Evolutionary conservation across 257 asterid genomes (phyloP), one percentile per base, ranked within the genome.

Genomic region (Nicotiana sylvestris): DNA sequence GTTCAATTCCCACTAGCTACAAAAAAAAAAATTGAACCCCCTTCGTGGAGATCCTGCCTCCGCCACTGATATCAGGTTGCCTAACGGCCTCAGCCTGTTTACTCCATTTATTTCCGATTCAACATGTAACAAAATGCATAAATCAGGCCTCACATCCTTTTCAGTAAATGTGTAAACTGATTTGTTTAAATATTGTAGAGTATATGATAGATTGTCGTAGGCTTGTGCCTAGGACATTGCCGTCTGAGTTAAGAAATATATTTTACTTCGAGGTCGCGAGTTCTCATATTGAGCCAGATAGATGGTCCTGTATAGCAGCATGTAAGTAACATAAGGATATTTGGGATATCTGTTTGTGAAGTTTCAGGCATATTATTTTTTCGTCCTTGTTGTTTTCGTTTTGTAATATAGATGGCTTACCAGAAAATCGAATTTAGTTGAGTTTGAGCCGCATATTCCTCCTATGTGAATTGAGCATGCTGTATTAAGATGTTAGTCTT

Each of bases 201-300:
- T 37, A 37, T 37, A 37, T 37, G 46, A 37, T 37, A 37, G 46
- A 37, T 37, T 37, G 5, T 37, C 43, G 7, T 37, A 89, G 87
- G 98, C 94, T 0, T 95, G 98, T 67, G 92, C 96, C 0, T 95
- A 93, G 88, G 98, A 95, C 84, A 87, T 93, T 53, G 92, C 98
- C 81, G 93, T 95, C 35, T 95, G 97, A 97, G 97, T 93, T 67
- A 93, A 95, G 91, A 95, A 95, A 85, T 87, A 89, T 80, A 93
- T 93, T 83, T 95, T 98, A 30, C 91, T 93, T 66, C 86, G 98
- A 79, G 98, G 98, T 67, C 94, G 93, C 17, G 98, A 94, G 89
- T 94, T 94, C 88, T 94, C 98, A 0, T 94, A 94, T 85, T 94
- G 88, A 92, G 84, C 56, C 82, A 17, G 81, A 25, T 80, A 72